A percentile compares a stretch with the other conserved stretches of the same genome.
These are phyloP conservation scores for Inonotus obliquus DNA, from an alignment of 1,284 basidiomycete genomes.

Conservation along the genomic window DNA sequence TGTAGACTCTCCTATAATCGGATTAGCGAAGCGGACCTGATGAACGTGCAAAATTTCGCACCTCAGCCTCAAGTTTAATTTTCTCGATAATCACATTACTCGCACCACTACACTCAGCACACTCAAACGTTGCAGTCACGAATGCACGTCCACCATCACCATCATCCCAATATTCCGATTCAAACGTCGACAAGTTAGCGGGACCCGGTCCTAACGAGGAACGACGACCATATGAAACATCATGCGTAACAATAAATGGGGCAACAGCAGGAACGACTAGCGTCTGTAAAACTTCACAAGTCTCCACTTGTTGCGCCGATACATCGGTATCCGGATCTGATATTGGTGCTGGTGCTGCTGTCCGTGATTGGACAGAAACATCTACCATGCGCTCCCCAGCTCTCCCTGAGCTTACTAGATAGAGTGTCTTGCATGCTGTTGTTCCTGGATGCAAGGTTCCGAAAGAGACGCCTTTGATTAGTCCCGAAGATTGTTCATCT, in stretches of 20 bases:
- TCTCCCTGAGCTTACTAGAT: conserved; percentile 52
- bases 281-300: conserved; percentile 61
- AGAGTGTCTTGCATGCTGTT: conserved; percentile 52
- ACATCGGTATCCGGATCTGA: conserved; percentile 17
- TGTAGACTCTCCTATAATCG: conserved; percentile 38
- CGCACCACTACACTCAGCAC: conserved; percentile 36
- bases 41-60: conserved; percentile 24
- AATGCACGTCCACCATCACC: conserved; percentile 49
- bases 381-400: conserved; percentile 67
- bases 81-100: conserved; percentile 51
- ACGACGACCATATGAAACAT: conserved; percentile 44
- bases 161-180: conserved; percentile 51
- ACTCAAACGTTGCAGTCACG: conserved; percentile 46
- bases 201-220: conserved; percentile 32
- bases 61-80: conserved; percentile 43
- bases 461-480: conserved; percentile 68
- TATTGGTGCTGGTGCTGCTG: conserved; percentile 25
- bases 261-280: conserved; percentile 53
- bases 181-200: conserved; percentile 53
- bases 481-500: conserved; percentile 55
- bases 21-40: not conserved
- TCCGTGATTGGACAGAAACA: conserved; percentile 65
- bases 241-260: conserved; percentile 48
- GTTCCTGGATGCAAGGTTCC: conserved; percentile 57
- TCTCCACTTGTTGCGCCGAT: conserved; percentile 22